These are phyloP conservation scores for Tetrahymena malaccensis DNA, from an alignment of 73 alveolate species.

Conservation along the genomic window DNA sequence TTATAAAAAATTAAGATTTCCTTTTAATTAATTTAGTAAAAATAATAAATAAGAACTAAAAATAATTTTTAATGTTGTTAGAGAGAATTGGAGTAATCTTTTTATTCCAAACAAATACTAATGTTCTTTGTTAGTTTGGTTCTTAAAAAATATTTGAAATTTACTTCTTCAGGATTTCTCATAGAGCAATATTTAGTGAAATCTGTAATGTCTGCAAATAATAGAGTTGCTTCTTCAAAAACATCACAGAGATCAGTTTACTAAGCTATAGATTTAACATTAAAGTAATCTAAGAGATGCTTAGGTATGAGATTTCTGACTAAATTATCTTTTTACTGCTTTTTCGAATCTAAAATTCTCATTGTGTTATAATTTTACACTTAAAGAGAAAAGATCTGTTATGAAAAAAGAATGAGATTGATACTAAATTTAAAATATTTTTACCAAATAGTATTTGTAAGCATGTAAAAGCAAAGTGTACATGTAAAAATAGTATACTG, in stretches of 20 bases:
- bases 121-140: too few relatives aligned
- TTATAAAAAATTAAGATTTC: too few relatives aligned
- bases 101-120: too few relatives aligned
- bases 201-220: constrained; percentile 35
- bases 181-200: constrained; percentile 29
- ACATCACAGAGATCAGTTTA: constrained; percentile 9
- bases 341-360: background rate
- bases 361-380: background rate
- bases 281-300: background rate
- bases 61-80: too few relatives aligned
- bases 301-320: background rate
- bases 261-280: background rate
- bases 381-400: background rate
- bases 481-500: background rate
- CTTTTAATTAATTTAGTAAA: too few relatives aligned
- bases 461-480: background rate
- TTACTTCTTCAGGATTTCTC: constrained; percentile 20
- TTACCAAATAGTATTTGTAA: background rate
- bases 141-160: too few relatives aligned
- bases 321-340: background rate
- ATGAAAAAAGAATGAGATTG: background rate
- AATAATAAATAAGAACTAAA: too few relatives aligned
- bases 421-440: background rate
- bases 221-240: constrained; percentile 12
- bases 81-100: too few relatives aligned